phyloP scores from a whole-genome alignment of 768 basidiomycete genomes.

The Suillus cothurnatus region DNA sequence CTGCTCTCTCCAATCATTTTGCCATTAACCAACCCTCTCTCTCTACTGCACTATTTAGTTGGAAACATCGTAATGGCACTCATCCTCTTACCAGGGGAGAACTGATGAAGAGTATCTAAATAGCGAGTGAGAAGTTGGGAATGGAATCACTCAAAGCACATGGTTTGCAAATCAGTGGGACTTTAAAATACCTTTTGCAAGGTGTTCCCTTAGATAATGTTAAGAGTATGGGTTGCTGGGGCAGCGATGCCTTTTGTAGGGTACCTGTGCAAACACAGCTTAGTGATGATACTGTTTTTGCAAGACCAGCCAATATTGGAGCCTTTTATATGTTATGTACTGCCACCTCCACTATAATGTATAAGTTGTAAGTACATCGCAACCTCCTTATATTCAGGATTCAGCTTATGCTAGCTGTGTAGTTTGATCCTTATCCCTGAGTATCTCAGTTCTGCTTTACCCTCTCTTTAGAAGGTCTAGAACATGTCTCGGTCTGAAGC shows the following conservation, averaged over 20 bases:
- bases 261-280: constrained; percentile 30
- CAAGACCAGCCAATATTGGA: constrained; percentile 2
- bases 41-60: constrained; percentile 35
- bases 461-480: not conserved
- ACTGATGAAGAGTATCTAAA: not conserved
- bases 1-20: too few species aligned
- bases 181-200: constrained; percentile 28
- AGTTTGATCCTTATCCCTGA: not conserved
- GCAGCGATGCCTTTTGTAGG: constrained; percentile 33
- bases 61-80: not conserved
- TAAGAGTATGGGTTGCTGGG: constrained; percentile 38
- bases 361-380: not conserved
- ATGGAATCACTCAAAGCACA: constrained; percentile 30
- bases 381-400: not conserved
- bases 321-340: not conserved
- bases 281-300: constrained; percentile 32
- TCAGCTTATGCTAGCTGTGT: not conserved
- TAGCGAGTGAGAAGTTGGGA: not conserved
- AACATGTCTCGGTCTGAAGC: not conserved
- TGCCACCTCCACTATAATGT: not conserved
- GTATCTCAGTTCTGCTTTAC: not conserved
- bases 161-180: constrained; percentile 31
- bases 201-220: constrained; percentile 35
- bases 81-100: too few species aligned
- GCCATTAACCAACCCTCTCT: constrained; percentile 27